phyloP scores from a whole-genome alignment of 2,329 filamentous ascomycete genomes.

The Chrysoporthe puriensis region DNA sequence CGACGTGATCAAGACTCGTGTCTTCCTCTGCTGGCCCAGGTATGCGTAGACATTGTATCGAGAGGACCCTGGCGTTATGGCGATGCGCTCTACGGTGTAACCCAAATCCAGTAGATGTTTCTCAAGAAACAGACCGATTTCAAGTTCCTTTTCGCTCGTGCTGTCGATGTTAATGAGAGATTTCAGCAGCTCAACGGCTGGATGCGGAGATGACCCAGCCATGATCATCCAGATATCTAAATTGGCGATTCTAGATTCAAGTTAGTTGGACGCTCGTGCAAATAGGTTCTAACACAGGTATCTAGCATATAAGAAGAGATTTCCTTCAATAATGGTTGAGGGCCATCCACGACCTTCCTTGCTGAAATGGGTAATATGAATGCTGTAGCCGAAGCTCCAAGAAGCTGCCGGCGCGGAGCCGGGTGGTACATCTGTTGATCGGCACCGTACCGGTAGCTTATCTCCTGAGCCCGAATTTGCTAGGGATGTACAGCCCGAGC shows the following conservation, averaged over 20 bases:
- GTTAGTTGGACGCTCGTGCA: neutral
- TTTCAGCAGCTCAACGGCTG: slow-evolving; percentile 15
- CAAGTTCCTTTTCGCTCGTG: slow-evolving; percentile 23
- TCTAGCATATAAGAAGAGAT: neutral
- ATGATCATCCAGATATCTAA: neutral
- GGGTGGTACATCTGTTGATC: neutral
- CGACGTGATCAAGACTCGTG: slow-evolving; percentile 39
- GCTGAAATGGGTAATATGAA: neutral
- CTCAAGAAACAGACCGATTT: slow-evolving; percentile 18
- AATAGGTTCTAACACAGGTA: neutral
- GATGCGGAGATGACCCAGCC: slow-evolving; percentile 1
- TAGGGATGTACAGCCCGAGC: neutral
- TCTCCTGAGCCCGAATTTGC: neutral
- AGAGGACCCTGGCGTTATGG: slow-evolving; percentile 31
- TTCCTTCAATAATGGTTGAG: neutral
- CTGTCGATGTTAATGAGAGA: slow-evolving; percentile 18
- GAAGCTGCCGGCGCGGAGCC: neutral
- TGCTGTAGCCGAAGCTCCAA: neutral
- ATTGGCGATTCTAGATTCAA: neutral
- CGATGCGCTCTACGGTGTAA: slow-evolving; percentile 19
- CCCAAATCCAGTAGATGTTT: slow-evolving; percentile 13
- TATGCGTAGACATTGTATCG: slow-evolving; percentile 46
- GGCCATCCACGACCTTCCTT: neutral
- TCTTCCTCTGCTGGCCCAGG: slow-evolving; percentile 36
- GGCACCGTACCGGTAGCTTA: neutral